Conservation (phyloP, 2,329 filamentous ascomycete genomes). For the Annulohypoxylon truncatum region DNA sequence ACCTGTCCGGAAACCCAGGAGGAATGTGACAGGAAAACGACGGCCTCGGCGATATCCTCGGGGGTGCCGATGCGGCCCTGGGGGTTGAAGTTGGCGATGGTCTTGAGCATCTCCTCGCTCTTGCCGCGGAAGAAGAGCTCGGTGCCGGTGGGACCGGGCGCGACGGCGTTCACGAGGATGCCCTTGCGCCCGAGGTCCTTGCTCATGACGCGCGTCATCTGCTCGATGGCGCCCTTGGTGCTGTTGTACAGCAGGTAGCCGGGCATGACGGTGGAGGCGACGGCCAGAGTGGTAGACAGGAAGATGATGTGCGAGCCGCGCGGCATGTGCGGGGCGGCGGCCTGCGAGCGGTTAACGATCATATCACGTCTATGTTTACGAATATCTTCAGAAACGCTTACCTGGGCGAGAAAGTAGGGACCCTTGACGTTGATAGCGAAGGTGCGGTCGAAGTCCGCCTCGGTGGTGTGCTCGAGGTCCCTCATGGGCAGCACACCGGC, state of each 20-base stretch:
- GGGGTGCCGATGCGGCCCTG: slow-evolving; percentile 60
- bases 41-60: slow-evolving; percentile 61
- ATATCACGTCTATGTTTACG: neutral
- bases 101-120: slow-evolving; percentile 58
- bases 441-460: slow-evolving; percentile 36
- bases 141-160: slow-evolving; percentile 65
- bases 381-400: neutral
- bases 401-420: slow-evolving; percentile 56
- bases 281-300: slow-evolving; percentile 54
- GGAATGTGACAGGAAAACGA: slow-evolving; percentile 57
- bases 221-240: slow-evolving; percentile 70
- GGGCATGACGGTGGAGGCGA: slow-evolving; percentile 55
- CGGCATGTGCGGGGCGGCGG: slow-evolving; percentile 56
- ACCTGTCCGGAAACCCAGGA: slow-evolving; percentile 62
- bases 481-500: slow-evolving; percentile 57
- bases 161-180: slow-evolving; percentile 63
- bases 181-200: slow-evolving; percentile 66
- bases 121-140: slow-evolving; percentile 66
- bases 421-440: slow-evolving; percentile 52
- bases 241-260: slow-evolving; percentile 64
- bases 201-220: slow-evolving; percentile 65
- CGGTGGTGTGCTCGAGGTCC: slow-evolving; percentile 48
- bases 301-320: slow-evolving; percentile 52
- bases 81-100: slow-evolving; percentile 56
- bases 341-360: slow-evolving; percentile 43